Percentiles rank a stretch among this genome's conserved stretches.
Conservation (phyloP, 2,329 filamentous ascomycete species). For the Beauveria varroae region DNA sequence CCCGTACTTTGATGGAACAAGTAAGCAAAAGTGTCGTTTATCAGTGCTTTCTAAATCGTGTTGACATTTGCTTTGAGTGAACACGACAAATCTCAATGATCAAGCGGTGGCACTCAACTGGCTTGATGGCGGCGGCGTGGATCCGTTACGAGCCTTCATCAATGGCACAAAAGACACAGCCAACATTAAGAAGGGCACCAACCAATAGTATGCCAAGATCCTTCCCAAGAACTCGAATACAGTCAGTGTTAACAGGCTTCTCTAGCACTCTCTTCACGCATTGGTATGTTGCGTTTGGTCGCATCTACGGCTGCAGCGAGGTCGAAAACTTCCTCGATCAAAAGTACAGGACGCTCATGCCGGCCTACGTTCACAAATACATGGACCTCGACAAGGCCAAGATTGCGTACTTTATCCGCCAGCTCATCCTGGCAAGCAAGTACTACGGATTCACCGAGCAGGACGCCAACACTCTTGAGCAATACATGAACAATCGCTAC, state of each 20-base stretch:
- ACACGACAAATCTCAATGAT: slow-evolving; percentile 23
- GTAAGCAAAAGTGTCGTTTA: slow-evolving; percentile 9
- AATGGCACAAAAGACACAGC: slow-evolving; percentile 17
- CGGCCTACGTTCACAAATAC: slow-evolving; percentile 26
- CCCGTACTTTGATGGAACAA: slow-evolving; percentile 25
- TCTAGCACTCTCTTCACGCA: slow-evolving; percentile 20
- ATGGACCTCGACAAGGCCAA: slow-evolving; percentile 24
- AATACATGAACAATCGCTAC: slow-evolving; percentile 20
- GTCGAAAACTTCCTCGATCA: slow-evolving; percentile 13
- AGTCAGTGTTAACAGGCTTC: not conserved
- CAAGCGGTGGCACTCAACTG: slow-evolving; percentile 20
- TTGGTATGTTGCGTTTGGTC: slow-evolving; percentile 22
- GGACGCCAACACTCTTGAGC: slow-evolving; percentile 18
- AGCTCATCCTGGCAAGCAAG: slow-evolving; percentile 19
- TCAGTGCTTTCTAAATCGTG: not conserved
- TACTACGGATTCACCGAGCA: slow-evolving; percentile 22
- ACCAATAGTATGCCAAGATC: slow-evolving; percentile 19
- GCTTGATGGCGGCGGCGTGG: slow-evolving; percentile 23
- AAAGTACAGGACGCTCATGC: slow-evolving; percentile 5
- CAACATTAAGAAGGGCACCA: slow-evolving; percentile 18
- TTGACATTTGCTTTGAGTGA: slow-evolving; percentile 7
- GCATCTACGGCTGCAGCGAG: slow-evolving; percentile 20
- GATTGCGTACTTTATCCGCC: slow-evolving; percentile 24
- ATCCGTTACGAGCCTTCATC: slow-evolving; percentile 19
- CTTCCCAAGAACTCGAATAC: not conserved